A percentile compares a stretch with the other conserved stretches of the same genome.
Evolutionary conservation across 2,329 filamentous ascomycete genomes (phyloP).

Genomic region (Diaporthe sp.): DNA sequence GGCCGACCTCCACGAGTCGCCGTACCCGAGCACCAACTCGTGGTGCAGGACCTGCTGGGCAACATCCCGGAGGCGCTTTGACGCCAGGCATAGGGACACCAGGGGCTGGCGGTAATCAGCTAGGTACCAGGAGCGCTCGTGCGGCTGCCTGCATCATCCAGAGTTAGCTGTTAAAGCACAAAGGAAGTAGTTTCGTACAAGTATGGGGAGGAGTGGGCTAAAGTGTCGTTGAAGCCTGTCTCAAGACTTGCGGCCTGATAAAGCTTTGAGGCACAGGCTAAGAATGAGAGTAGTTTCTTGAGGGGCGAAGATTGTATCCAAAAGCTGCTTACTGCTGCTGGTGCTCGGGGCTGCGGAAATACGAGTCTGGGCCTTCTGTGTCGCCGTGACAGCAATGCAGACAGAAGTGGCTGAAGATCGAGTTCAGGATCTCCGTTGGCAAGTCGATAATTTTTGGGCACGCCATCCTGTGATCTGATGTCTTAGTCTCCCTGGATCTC

Average conservation of each 20-base stretch:
- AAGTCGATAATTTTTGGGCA: neutral
- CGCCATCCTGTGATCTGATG: neutral
- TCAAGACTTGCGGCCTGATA: neutral
- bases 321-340: neutral
- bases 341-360: neutral
- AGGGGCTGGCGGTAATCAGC: neutral
- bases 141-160: neutral
- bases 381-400: neutral
- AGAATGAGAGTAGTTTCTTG: neutral
- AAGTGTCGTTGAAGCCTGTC: neutral
- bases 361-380: neutral
- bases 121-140: constrained; percentile 13
- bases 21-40: constrained; percentile 40
- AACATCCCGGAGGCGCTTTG: constrained; percentile 35
- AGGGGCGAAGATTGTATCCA: neutral
- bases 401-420: neutral
- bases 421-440: neutral
- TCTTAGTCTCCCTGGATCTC: neutral
- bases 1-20: constrained; percentile 38
- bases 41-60: constrained; percentile 39
- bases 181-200: neutral
- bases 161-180: neutral
- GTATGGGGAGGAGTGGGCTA: neutral
- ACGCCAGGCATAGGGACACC: constrained; percentile 32
- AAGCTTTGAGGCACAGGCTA: neutral